Conservation (phyloP, 2,329 filamentous ascomycete genomes). For the Phialocephala sp. region DNA sequence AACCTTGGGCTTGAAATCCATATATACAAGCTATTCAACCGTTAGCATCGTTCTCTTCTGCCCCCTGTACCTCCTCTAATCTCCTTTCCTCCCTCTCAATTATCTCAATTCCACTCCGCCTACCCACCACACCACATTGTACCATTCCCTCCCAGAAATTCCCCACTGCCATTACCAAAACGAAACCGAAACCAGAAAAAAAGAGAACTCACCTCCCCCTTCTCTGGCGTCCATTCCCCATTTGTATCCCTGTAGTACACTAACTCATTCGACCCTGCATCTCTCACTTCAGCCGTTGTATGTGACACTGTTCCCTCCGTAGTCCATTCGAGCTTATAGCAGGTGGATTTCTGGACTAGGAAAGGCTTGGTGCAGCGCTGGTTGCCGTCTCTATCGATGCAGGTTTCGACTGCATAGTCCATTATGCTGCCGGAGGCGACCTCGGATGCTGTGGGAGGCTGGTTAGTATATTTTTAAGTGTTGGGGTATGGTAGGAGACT, state of each 20-base stretch:
- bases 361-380: conserved; percentile 44
- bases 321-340: conserved; percentile 50
- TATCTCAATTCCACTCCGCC: background rate
- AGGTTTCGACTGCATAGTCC: conserved; percentile 51
- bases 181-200: background rate
- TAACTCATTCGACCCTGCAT: conserved; percentile 48
- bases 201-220: conserved; percentile 45
- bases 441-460: conserved; percentile 31
- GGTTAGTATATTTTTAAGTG: too few relatives aligned
- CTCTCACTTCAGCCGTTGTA: conserved; percentile 47
- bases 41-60: conserved; percentile 22
- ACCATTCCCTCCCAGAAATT: background rate
- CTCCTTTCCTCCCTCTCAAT: background rate
- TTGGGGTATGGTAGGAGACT: background rate
- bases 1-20: conserved; percentile 55
- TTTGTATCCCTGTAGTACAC: conserved; percentile 53
- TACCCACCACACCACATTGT: background rate
- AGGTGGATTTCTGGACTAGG: conserved; percentile 46
- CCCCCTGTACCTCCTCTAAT: background rate
- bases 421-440: conserved; percentile 46
- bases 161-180: too few relatives aligned
- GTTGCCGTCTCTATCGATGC: conserved; percentile 48
- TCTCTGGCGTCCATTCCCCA: conserved; percentile 52
- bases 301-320: conserved; percentile 48
- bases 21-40: conserved; percentile 46